These are phyloP conservation scores for Amphicarpaea edgeworthii DNA, from an alignment of 306 rosid species.

Conservation along the genomic window DNA sequence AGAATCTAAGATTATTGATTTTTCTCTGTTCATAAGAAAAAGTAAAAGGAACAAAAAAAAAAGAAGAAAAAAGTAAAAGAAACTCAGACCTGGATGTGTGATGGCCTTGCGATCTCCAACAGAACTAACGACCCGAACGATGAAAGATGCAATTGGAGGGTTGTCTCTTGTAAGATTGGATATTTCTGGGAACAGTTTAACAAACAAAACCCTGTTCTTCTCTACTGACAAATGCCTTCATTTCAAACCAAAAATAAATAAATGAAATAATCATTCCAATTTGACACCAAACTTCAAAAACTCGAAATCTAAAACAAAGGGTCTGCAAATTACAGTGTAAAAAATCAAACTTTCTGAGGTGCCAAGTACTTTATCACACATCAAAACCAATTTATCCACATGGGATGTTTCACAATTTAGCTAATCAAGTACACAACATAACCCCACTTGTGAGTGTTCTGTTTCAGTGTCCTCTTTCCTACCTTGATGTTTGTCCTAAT, in stretches of 20 bases:
- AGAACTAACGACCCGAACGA: slow-evolving; percentile 75
- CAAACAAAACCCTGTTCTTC: slow-evolving; percentile 78
- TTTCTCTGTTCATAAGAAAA: slow-evolving; percentile 14
- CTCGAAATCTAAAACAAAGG: slow-evolving; percentile 2
- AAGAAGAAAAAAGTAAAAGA: not conserved
- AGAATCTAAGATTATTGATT: slow-evolving; percentile 24
- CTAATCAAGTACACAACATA: not conserved
- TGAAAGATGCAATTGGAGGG: slow-evolving; percentile 95
- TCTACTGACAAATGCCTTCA: slow-evolving; percentile 95
- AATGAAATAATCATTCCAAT: slow-evolving; percentile 13
- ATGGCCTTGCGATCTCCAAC: slow-evolving; percentile 80
- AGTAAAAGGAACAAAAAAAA: not conserved
- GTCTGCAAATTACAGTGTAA: not conserved
- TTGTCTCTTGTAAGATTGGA: slow-evolving; percentile 82
- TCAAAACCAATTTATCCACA: not conserved
- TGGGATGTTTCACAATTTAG: not conserved
- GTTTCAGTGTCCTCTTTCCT: not conserved
- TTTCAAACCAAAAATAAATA: slow-evolving; percentile 29
- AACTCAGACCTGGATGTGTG: slow-evolving; percentile 77
- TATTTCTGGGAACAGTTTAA: slow-evolving; percentile 86
- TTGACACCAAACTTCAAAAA: not conserved
- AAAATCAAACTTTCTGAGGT: slow-evolving; percentile 1
- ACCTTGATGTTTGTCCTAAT: not conserved
- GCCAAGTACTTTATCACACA: slow-evolving; percentile 9
- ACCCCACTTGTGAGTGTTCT: slow-evolving; percentile 29